Conservation (phyloP, 1,284 basidiomycete species). For the Xerocomus cyaneibrunnescens region DNA sequence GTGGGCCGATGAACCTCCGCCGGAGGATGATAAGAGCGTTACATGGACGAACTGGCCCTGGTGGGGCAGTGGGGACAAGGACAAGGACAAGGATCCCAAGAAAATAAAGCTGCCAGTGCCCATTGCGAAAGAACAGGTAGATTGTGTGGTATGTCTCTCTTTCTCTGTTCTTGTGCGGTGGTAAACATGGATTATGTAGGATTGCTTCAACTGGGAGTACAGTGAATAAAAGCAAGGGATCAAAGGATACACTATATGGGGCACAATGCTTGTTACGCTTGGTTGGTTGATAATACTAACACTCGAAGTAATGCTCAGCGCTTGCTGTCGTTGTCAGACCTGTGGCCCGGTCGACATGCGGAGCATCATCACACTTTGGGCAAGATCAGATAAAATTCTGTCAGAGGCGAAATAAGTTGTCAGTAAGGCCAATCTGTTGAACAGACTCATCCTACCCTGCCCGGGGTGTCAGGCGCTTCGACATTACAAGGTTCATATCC, state of each 20-base stretch:
- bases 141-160: constrained; percentile 36
- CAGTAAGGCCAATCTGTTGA: too few relatives aligned
- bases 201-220: constrained; percentile 70
- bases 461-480: too few relatives aligned
- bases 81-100: constrained; percentile 20
- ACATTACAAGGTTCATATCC: too few relatives aligned
- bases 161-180: not conserved
- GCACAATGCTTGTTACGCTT: not conserved
- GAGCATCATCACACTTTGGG: too few relatives aligned
- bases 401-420: too few relatives aligned
- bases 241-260: not conserved
- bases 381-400: too few relatives aligned
- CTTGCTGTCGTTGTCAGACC: not conserved
- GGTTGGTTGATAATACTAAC: not conserved
- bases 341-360: too few relatives aligned
- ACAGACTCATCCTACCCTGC: too few relatives aligned
- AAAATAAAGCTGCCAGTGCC: constrained; percentile 38
- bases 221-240: constrained; percentile 35
- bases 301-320: not conserved
- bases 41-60: constrained; percentile 23
- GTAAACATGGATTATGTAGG: constrained; percentile 39
- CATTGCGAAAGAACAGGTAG: constrained; percentile 43
- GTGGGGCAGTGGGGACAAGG: constrained; percentile 24
- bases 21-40: constrained; percentile 5
- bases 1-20: constrained; percentile 35